A percentile compares a stretch with the other conserved stretches of the same genome.
These are phyloP conservation scores for Halenospora varia DNA, from an alignment of 495 filamentous ascomycete species.

Conservation along the genomic window DNA sequence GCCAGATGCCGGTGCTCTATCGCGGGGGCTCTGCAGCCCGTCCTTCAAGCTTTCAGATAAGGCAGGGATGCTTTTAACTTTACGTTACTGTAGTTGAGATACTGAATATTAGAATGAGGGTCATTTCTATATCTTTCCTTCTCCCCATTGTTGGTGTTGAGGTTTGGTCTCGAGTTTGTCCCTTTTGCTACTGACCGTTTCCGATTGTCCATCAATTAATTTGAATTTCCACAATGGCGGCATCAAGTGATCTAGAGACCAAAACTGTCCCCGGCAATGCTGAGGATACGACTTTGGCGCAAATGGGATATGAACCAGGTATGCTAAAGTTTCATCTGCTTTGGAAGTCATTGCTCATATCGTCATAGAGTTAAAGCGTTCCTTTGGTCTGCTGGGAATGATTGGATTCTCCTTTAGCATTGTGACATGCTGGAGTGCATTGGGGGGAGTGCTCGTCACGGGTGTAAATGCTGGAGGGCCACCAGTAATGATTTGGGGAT, in stretches of 20 bases:
- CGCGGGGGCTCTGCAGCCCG: too few species aligned
- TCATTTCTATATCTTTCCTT: neutral
- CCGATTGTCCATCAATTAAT: too few species aligned
- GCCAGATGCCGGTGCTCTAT: too few species aligned
- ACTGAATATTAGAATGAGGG: neutral
- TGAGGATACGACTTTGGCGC: slow-evolving; percentile 41
- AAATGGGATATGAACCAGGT: slow-evolving; percentile 50
- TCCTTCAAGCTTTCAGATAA: neutral
- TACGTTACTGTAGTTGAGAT: neutral
- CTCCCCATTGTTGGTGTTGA: too few species aligned
- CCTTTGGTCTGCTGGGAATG: slow-evolving; percentile 56
- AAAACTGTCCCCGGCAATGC: slow-evolving; percentile 6
- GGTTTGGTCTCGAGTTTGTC: too few species aligned
- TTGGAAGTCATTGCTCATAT: neutral
- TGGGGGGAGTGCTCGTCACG: slow-evolving; percentile 53
- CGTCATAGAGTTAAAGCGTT: slow-evolving; percentile 47
- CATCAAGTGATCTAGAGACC: neutral
- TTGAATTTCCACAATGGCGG: slow-evolving; percentile 2
- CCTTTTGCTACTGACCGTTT: too few species aligned
- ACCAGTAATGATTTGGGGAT: slow-evolving; percentile 55
- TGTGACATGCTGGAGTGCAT: slow-evolving; percentile 54
- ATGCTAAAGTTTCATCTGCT: neutral
- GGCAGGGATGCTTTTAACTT: neutral
- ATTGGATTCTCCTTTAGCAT: slow-evolving; percentile 57
- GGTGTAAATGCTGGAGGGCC: slow-evolving; percentile 52